Base-by-base conservation (phyloP, 2,329 filamentous ascomycete genomes). In the Colletotrichum sp. region DNA sequence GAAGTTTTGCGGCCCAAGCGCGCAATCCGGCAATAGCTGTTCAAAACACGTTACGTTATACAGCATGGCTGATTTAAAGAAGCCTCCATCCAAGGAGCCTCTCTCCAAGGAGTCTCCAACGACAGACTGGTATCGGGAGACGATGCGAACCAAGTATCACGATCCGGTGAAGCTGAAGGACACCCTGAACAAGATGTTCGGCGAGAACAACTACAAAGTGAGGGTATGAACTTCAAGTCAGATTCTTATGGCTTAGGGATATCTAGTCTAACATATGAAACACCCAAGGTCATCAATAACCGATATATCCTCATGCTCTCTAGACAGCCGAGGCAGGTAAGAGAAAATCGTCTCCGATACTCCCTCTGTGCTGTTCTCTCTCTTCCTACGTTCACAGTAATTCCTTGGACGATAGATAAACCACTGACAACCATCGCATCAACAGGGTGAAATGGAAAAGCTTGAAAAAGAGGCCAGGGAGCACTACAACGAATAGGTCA, bases 401-500 rank as follows among this genome's bases (percentile, higher is more conserved):
- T 36, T 36, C 13, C 7, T 36, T 36, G 34, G 34, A 34, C 34
- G 13, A 36, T 36, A 16, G 12, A 36, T 36, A 16, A n/a, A 21
- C 39, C 12, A 24, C 6, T 26, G 26, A 39, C 18, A 52, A 2
- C 2, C 24, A 0, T 28, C 16, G 21, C 5, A 0, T 15, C 5
- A 8, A 6, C 2, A 74, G 72, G 32, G 21, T 3, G 67, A 71
- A 3, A 52, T 74, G 34, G 60, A n/a, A 15, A 30, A 18, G 10
- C 62, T 74, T 7, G 72, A 74, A n/a, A 13, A 65, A 18, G 39
- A 55, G 1, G 39, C 44, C 6, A 71, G 59, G 9, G 21, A 16
- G n/a, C 72, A 74, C 67, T 74, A 74, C 1, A 52, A 60, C 5
- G 49, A 63, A n/a, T 74, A 30, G 39, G 32, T 64, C 18, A 62